These are phyloP conservation scores for Ensete glaucum DNA, from an alignment of 176 grass and related monocot species.

Conservation along the genomic window DNA sequence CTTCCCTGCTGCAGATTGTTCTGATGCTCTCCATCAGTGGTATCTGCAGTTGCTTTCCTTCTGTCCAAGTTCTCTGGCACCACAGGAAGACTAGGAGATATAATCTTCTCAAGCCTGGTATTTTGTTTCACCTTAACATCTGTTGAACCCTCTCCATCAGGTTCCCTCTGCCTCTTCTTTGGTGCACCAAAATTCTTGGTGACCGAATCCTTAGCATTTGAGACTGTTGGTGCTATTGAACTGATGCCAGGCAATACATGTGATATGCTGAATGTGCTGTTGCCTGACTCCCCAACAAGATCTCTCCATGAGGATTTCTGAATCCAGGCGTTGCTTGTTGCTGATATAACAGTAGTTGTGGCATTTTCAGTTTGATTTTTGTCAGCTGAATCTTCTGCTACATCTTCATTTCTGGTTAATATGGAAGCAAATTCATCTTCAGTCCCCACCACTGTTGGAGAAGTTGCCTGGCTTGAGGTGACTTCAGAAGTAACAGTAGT, in stretches of 20 bases:
- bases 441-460: slow-evolving; percentile 10
- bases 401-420: slow-evolving; percentile 27
- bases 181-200: background rate
- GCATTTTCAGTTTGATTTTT: slow-evolving; percentile 30
- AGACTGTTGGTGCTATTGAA: slow-evolving; percentile 15
- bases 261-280: slow-evolving; percentile 52
- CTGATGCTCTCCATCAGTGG: background rate
- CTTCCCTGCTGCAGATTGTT: slow-evolving; percentile 22
- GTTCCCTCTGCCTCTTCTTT: slow-evolving; percentile 24
- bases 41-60: background rate
- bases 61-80: background rate
- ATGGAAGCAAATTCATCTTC: slow-evolving; percentile 30
- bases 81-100: background rate
- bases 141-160: slow-evolving; percentile 1
- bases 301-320: slow-evolving; percentile 90
- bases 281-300: slow-evolving; percentile 44
- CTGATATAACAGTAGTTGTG: slow-evolving; percentile 18
- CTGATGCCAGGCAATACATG: slow-evolving; percentile 34
- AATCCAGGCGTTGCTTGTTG: slow-evolving; percentile 45
- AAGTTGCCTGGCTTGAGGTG: slow-evolving; percentile 25
- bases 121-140: slow-evolving; percentile 7
- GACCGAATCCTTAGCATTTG: slow-evolving; percentile 10
- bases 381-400: slow-evolving; percentile 14
- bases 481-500: slow-evolving; percentile 8
- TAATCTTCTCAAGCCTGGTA: slow-evolving; percentile 1